Conservation (phyloP, 352 stramenopile genomes). For the Globisporangium middletonii region DNA sequence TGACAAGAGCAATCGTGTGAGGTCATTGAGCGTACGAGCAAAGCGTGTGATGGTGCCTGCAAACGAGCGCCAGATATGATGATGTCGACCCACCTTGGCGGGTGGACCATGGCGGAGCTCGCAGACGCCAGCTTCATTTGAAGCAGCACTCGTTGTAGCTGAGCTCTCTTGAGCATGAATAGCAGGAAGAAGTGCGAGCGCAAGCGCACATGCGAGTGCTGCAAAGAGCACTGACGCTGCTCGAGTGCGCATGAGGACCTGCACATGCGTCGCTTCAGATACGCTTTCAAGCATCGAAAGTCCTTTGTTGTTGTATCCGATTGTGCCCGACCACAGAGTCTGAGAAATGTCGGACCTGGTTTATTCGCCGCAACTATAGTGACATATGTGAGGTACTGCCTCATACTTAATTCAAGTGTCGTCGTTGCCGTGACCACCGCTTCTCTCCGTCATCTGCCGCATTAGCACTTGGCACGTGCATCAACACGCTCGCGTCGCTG, state of each 20-base stretch:
- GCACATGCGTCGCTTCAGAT: not conserved
- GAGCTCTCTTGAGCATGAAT: not conserved
- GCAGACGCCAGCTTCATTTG: not conserved
- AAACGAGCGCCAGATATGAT: not conserved
- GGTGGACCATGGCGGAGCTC: conserved; percentile 3
- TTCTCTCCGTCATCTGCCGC: not conserved
- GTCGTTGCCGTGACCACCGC: too few species aligned
- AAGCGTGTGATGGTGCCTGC: not conserved
- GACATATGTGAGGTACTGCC: too few species aligned
- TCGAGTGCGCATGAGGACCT: not conserved
- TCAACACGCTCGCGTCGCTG: not conserved
- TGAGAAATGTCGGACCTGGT: too few species aligned
- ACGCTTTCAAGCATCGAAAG: too few species aligned
- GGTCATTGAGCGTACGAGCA: not conserved
- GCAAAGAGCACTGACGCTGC: too few species aligned
- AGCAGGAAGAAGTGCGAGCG: too few species aligned
- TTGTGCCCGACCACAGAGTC: too few species aligned
- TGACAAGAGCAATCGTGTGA: not conserved
- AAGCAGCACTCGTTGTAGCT: not conserved
- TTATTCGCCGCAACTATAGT: too few species aligned
- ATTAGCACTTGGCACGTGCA: not conserved
- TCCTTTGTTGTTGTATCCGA: too few species aligned
- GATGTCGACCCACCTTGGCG: not conserved
- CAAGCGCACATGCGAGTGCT: not conserved
- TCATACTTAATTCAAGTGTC: too few species aligned